A percentile compares a stretch with the other conserved stretches of the same genome.
These are phyloP conservation scores for Cardamine chenopodiifolia DNA, from an alignment of 345 rosid genomes.

Conservation along the genomic window DNA sequence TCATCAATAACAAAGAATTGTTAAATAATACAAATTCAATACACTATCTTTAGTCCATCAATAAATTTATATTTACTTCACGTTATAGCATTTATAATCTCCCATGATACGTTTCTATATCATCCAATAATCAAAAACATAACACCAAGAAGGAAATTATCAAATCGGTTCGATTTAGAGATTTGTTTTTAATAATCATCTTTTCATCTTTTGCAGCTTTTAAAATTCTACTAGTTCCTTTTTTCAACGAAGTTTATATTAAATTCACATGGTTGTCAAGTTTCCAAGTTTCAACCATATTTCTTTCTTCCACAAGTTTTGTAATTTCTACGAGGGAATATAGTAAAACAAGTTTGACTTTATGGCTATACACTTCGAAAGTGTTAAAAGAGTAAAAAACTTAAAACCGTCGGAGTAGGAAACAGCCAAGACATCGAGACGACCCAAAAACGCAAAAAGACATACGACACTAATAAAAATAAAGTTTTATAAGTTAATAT, in stretches of 20 bases:
- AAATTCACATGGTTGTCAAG: conserved; percentile 39
- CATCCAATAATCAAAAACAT: conserved; percentile 24
- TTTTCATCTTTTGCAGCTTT: background rate
- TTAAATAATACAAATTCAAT: conserved; percentile 11
- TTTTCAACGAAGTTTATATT: conserved; percentile 24
- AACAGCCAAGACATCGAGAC: conserved; percentile 27
- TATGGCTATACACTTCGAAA: conserved; percentile 18
- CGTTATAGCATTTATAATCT: conserved; percentile 25
- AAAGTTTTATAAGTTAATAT: background rate
- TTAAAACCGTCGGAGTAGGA: background rate
- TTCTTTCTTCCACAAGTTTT: conserved; percentile 22
- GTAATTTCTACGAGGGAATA: conserved; percentile 24
- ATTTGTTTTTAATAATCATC: background rate
- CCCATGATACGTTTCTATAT: background rate
- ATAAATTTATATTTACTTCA: conserved; percentile 21
- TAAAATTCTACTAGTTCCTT: background rate
- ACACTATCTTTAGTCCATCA: conserved; percentile 32
- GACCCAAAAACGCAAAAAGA: background rate
- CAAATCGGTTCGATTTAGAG: conserved; percentile 5
- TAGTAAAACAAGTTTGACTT: conserved; percentile 40
- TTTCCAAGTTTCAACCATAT: conserved; percentile 41
- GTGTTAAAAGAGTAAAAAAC: background rate
- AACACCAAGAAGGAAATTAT: conserved; percentile 6
- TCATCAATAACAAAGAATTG: conserved; percentile 32
- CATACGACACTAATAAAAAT: background rate